Evolutionary conservation across 202 grass and related monocot species (phyloP).

Genomic region (Carex arenaria): DNA sequence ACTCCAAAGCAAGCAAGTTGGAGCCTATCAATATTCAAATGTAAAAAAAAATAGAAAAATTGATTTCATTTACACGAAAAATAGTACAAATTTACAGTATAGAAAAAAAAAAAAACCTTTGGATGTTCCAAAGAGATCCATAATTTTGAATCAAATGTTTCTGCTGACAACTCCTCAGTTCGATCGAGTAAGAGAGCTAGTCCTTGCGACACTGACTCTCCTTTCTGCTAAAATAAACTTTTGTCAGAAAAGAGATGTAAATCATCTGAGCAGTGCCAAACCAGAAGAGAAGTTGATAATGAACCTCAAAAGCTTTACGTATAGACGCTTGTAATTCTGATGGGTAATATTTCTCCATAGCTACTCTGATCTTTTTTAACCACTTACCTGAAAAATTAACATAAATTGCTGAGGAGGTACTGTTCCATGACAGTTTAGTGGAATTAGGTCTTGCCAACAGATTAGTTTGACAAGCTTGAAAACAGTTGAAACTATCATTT

Average conservation of each 20-base stretch:
- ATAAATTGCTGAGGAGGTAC: neutral
- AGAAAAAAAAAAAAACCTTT: conserved; percentile 49
- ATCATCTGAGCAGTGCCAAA: conserved; percentile 1
- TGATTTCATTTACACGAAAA: conserved; percentile 1
- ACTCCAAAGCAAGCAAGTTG: neutral
- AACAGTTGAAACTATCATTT: neutral
- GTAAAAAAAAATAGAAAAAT: neutral
- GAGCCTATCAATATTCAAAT: conserved; percentile 18
- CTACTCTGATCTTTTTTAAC: conserved; percentile 58
- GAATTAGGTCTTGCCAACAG: neutral
- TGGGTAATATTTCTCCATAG: conserved; percentile 53
- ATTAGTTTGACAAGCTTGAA: neutral
- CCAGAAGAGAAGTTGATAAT: neutral
- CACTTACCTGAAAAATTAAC: conserved; percentile 38
- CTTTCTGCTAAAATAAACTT: conserved; percentile 35
- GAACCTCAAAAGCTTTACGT: conserved; percentile 77
- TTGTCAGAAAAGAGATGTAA: neutral
- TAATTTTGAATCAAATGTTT: conserved; percentile 63
- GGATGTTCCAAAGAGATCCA: conserved; percentile 94
- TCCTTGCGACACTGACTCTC: conserved; percentile 36
- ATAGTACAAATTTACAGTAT: neutral
- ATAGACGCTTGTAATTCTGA: conserved; percentile 61
- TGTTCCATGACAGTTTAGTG: neutral
- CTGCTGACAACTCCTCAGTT: conserved; percentile 33
- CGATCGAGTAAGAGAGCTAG: conserved; percentile 46